These are phyloP conservation scores for Candida oleophila DNA, from an alignment of 805 yeast species.

Conservation along the genomic window DNA sequence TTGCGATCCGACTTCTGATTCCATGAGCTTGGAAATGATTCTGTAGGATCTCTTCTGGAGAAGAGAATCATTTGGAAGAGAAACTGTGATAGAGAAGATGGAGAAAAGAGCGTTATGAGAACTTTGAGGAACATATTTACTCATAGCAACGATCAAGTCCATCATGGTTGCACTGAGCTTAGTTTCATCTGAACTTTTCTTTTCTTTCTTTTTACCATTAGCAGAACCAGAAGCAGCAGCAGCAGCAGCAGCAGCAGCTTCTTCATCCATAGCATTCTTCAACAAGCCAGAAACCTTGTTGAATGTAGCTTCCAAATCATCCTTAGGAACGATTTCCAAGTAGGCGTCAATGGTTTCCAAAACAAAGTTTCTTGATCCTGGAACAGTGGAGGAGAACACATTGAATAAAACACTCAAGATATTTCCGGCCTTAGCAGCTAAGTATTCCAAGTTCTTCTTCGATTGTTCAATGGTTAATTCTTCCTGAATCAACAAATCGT, in stretches of 20 bases:
- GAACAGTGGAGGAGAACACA: constrained; percentile 84
- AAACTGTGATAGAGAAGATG: constrained; percentile 72
- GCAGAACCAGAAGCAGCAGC: constrained; percentile 15
- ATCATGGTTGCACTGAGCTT: constrained; percentile 78
- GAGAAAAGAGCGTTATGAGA: constrained; percentile 72
- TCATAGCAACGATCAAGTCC: constrained; percentile 86
- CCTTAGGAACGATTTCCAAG: constrained; percentile 63
- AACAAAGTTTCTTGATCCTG: constrained; percentile 80
- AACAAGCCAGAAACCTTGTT: constrained; percentile 81
- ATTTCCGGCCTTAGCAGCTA: constrained; percentile 68
- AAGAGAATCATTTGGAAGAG: constrained; percentile 53
- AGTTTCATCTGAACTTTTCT: constrained; percentile 37
- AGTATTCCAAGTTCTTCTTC: constrained; percentile 54
- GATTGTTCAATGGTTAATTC: constrained; percentile 60
- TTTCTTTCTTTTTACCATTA: constrained; percentile 22
- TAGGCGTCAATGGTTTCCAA: constrained; percentile 84
- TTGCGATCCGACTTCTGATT: constrained; percentile 60
- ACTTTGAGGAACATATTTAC: constrained; percentile 72
- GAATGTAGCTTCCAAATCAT: constrained; percentile 73
- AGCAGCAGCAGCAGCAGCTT: constrained; percentile 24
- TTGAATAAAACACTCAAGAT: constrained; percentile 85
- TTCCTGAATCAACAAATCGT: constrained; percentile 57
- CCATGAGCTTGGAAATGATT: constrained; percentile 67
- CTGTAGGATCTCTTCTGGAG: constrained; percentile 90
- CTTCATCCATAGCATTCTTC: constrained; percentile 70